Conservation (phyloP, 805 yeast species). For the Kuraishia piskuri region DNA sequence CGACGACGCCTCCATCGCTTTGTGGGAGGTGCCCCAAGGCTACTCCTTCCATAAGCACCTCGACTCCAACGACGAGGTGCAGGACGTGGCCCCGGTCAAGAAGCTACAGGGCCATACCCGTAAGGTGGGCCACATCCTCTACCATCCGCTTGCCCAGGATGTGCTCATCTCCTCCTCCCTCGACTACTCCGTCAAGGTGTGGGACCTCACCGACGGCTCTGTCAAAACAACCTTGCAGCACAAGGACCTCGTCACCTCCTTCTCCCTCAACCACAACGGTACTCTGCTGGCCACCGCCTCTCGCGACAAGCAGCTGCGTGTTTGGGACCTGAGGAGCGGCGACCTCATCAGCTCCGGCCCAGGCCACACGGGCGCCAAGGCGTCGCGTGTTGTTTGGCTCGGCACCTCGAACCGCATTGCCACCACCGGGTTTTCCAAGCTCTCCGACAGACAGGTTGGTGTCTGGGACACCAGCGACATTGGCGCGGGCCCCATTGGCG, state of each 20-base stretch:
- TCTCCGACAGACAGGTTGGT: constrained; percentile 92
- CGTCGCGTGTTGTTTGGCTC: constrained; percentile 82
- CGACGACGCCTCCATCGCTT: constrained; percentile 68
- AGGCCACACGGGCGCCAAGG: constrained; percentile 91
- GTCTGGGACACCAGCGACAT: constrained; percentile 81
- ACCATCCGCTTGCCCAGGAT: constrained; percentile 82
- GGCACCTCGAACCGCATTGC: constrained; percentile 79
- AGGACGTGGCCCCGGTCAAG: constrained; percentile 65
- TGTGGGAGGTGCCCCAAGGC: constrained; percentile 84
- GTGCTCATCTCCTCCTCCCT: constrained; percentile 85
- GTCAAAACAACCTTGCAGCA: constrained; percentile 70
- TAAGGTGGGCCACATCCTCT: constrained; percentile 87
- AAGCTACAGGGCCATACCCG: constrained; percentile 78
- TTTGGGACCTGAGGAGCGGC: constrained; percentile 84
- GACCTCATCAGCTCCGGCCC: constrained; percentile 72
- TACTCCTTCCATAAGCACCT: constrained; percentile 60
- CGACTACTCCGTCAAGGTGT: constrained; percentile 84
- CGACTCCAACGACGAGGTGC: constrained; percentile 44
- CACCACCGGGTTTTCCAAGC: constrained; percentile 90
- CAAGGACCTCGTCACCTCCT: constrained; percentile 86
- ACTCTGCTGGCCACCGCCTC: constrained; percentile 78
- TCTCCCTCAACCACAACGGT: constrained; percentile 88
- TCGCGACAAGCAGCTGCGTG: constrained; percentile 82
- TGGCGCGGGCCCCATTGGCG: constrained; percentile 79
- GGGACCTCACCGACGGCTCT: constrained; percentile 78